Base-by-base conservation (phyloP, 331 rosid species). In the Rosa hybrid region DNA sequence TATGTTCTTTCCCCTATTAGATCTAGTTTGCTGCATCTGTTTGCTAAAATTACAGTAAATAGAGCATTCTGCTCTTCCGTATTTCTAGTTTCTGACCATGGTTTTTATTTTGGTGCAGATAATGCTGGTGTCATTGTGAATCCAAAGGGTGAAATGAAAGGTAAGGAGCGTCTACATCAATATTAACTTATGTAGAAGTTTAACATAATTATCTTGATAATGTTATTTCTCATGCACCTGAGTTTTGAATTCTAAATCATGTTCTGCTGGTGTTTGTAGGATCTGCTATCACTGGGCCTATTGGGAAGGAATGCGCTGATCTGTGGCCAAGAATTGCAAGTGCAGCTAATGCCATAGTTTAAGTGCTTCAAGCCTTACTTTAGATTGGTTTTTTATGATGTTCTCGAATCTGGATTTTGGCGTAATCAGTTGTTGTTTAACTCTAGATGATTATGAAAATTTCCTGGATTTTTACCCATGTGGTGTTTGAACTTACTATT, bases 301-400 rank as follows among this genome's bases (percentile, higher is more conserved):
- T 87, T 6, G 90, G 88, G 8, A 86, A 86, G 87, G 87, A 86
- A 72, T 86, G 89, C 18, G 87, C 89, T 41, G 89, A 86, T 81
- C 80, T 86, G 12, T 86, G 87, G 89, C 89, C 89, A 0, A 83
- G 89, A 81, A 86, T 86, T 20, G 89, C 83, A 4, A 86, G 89
- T 63, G 90, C 90, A 30, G 90, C 90, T 3, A 87, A 87, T 34
- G 88, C 88, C 21, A 84, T 87, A 16, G 90, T 87, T 56, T 84
- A 56, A 81, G 62, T n/a, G 65, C 30, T 8, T 59, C 30, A 59
- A 59, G 11, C 13, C 14, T 18, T 10, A 17, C 39, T 34, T 34
- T 34, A 34, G 39, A 34, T 34, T 34, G 38, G 4, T 34, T 34
- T 34, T 34, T 34, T 34, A 34, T 34, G 39, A 34, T 34, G 34